phyloP scores from a whole-genome alignment of 2,329 filamentous ascomycete genomes.

The Hypocrella siamensis region DNA sequence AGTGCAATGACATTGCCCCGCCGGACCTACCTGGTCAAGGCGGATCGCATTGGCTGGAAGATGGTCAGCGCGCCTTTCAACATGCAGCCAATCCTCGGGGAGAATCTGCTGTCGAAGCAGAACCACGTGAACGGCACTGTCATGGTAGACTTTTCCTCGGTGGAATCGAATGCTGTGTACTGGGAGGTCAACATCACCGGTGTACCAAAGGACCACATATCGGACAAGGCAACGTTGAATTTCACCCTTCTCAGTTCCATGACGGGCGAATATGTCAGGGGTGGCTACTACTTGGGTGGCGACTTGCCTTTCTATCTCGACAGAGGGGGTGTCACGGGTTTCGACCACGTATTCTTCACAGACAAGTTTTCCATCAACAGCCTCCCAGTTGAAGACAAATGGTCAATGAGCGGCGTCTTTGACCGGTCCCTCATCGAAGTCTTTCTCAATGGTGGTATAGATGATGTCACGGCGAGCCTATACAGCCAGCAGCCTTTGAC shows the following conservation, averaged over 20 bases:
- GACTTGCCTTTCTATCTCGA: constrained; percentile 14
- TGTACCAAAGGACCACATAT: constrained; percentile 7
- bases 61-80: constrained; percentile 35
- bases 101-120: constrained; percentile 24
- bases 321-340: constrained; percentile 11
- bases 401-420: constrained; percentile 16
- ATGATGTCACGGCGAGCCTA: constrained; percentile 16
- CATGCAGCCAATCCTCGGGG: constrained; percentile 27
- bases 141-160: constrained; percentile 30
- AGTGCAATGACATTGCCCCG: constrained; percentile 23
- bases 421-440: constrained; percentile 20
- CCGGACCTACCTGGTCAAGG: constrained; percentile 32
- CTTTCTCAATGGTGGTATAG: constrained; percentile 17
- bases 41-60: constrained; percentile 32
- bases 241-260: constrained; percentile 12
- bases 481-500: constrained; percentile 13
- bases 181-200: constrained; percentile 37
- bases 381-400: constrained; percentile 6
- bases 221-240: constrained; percentile 11
- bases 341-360: constrained; percentile 16
- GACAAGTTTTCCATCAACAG: constrained; percentile 13
- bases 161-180: constrained; percentile 34
- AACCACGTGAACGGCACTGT: constrained; percentile 31
- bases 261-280: constrained; percentile 11
- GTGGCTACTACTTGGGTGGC: constrained; percentile 12